phyloP scores from a whole-genome alignment of 305 asterid genomes.

The Solanum hybrid region DNA sequence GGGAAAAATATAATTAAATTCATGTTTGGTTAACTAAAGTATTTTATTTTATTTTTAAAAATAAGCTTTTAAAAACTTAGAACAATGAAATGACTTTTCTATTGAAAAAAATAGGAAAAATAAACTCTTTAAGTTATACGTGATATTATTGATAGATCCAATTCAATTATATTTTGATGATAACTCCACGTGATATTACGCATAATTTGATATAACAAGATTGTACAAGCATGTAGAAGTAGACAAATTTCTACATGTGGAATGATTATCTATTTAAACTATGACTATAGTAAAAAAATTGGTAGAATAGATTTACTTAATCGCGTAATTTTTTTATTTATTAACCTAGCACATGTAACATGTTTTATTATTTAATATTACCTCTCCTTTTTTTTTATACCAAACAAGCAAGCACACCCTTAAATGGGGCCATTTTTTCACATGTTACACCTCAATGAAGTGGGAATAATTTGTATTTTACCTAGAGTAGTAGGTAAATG shows the following conservation, averaged over 20 bases:
- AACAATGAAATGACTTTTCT: too few relatives aligned
- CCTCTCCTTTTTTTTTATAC: not conserved
- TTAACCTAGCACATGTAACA: not conserved
- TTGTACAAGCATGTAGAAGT: not conserved
- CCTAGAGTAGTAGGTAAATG: not conserved
- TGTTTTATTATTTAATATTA: not conserved
- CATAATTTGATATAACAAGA: not conserved
- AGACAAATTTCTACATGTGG: too few relatives aligned
- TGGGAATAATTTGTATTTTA: not conserved
- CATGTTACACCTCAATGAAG: not conserved
- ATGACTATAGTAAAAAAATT: not conserved
- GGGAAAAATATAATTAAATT: too few relatives aligned
- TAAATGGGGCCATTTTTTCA: not conserved
- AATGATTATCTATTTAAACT: not conserved
- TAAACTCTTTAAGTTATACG: not conserved
- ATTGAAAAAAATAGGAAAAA: not conserved
- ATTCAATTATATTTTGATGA: too few relatives aligned
- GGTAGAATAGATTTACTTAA: accelerated
- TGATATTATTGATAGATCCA: not conserved
- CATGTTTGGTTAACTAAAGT: not conserved
- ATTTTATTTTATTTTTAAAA: too few relatives aligned
- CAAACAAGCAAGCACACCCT: not conserved
- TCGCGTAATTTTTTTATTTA: too few relatives aligned
- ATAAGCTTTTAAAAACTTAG: too few relatives aligned
- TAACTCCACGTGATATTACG: too few relatives aligned